Percentiles rank a stretch among this genome's conserved stretches.
Conservation (phyloP, 768 basidiomycete genomes). For the Lentinula detonsa region DNA sequence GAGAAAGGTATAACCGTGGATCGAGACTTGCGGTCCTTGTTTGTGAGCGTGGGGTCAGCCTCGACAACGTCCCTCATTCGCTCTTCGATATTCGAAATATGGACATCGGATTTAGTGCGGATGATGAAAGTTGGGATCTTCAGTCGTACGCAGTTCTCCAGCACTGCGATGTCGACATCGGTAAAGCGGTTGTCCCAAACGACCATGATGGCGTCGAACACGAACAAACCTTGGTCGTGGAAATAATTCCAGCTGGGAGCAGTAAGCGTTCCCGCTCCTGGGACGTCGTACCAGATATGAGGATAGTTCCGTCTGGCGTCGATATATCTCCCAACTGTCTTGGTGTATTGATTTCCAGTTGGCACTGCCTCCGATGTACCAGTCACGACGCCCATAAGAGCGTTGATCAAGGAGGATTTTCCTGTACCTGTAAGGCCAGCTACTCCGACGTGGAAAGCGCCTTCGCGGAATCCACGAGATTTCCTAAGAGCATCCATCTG, state of each 20-base stretch:
- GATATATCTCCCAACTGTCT: slow-evolving; percentile 1
- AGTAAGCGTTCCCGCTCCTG: not conserved
- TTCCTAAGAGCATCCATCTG: not conserved
- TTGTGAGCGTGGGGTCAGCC: not conserved
- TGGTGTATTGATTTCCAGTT: not conserved
- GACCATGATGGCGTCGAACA: slow-evolving; percentile 13
- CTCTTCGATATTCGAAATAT: slow-evolving; percentile 11
- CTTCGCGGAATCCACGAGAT: slow-evolving; percentile 5
- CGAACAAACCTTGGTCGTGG: slow-evolving; percentile 1
- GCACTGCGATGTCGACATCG: slow-evolving; percentile 10
- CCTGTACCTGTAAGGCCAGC: slow-evolving; percentile 24
- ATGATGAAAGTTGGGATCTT: slow-evolving; percentile 13
- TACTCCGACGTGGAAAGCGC: slow-evolving; percentile 22
- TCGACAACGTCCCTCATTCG: slow-evolving; percentile 1
- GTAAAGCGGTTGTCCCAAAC: slow-evolving; percentile 14
- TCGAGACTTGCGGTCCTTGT: not conserved
- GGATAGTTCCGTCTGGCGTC: slow-evolving; percentile 1
- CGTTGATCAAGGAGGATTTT: slow-evolving; percentile 19
- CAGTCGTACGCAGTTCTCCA: slow-evolving; percentile 10
- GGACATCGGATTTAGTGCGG: slow-evolving; percentile 12
- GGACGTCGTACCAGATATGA: slow-evolving; percentile 6
- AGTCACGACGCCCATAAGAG: slow-evolving; percentile 1
- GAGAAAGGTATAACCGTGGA: slow-evolving; percentile 1
- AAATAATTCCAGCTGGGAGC: slow-evolving; percentile 5
- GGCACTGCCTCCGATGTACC: not conserved